Conservation (phyloP, 192 early-diverging fungal genomes). For the Pecoramyces ruminantium region DNA sequence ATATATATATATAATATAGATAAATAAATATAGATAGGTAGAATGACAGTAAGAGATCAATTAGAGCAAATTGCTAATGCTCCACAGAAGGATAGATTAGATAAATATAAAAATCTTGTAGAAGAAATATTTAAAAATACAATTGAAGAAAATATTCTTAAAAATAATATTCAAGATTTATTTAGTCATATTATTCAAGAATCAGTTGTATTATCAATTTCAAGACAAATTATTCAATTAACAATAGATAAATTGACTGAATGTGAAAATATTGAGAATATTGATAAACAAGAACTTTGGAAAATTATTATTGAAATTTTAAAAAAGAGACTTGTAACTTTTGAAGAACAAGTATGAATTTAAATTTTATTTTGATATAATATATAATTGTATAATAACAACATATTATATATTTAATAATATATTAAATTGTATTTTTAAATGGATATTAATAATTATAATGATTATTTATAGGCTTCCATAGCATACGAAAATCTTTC, state of each 20-base stretch:
- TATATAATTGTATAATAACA: slow-evolving; percentile 1
- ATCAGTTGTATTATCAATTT: slow-evolving; percentile 47
- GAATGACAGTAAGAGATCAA: no score
- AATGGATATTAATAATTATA: background rate
- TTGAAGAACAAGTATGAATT: slow-evolving; percentile 58
- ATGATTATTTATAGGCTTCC: slow-evolving; percentile 22
- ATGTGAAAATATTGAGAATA: slow-evolving; percentile 13
- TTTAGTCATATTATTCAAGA: slow-evolving; percentile 19
- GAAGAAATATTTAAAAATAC: no score
- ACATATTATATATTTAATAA: background rate
- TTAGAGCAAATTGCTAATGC: no score
- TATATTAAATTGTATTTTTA: background rate
- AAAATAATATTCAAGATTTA: no score
- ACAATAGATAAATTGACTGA: slow-evolving; percentile 42
- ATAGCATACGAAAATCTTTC: slow-evolving; percentile 59
- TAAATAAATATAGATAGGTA: no score
- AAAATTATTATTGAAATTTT: slow-evolving; percentile 48
- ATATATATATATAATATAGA: no score
- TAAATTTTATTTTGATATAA: background rate
- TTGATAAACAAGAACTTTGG: slow-evolving; percentile 37
- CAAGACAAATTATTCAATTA: slow-evolving; percentile 55
- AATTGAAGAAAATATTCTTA: no score
- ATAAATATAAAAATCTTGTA: no score
- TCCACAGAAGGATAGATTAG: no score
- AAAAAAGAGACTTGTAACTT: slow-evolving; percentile 54